These are phyloP conservation scores for Populus ilicifolia DNA, from an alignment of 345 rosid genomes.

Conservation along the genomic window DNA sequence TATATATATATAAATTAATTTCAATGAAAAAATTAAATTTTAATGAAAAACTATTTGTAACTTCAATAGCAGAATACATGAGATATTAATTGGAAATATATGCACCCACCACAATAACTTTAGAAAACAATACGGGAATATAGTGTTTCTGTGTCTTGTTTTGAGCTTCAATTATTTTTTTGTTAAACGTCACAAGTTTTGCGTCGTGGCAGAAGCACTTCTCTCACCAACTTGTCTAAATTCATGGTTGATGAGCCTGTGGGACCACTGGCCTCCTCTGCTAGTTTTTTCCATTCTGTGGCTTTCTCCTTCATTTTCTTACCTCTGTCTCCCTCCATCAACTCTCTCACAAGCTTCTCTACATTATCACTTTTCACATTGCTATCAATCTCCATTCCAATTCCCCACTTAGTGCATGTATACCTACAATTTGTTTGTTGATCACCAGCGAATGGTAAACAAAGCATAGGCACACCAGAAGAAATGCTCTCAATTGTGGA, in stretches of 20 bases:
- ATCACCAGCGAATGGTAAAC: background rate
- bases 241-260: background rate
- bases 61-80: too few species aligned
- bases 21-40: too few species aligned
- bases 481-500: background rate
- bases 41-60: too few species aligned
- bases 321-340: background rate
- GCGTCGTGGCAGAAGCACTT: background rate
- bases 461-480: background rate
- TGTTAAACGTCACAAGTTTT: too few species aligned
- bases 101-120: too few species aligned
- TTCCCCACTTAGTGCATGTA: background rate
- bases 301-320: background rate
- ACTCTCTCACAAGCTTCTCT: background rate
- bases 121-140: too few species aligned
- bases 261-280: background rate
- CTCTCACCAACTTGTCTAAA: background rate
- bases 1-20: too few species aligned
- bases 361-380: background rate
- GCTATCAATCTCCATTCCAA: background rate
- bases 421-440: background rate
- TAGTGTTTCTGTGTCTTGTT: too few species aligned
- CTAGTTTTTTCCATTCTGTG: background rate
- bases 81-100: too few species aligned
- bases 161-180: too few species aligned